A percentile compares a stretch with the other conserved stretches of the same genome.
These are phyloP conservation scores for Beauveria australis DNA, from an alignment of 2,329 filamentous ascomycete species.

Conservation along the genomic window DNA sequence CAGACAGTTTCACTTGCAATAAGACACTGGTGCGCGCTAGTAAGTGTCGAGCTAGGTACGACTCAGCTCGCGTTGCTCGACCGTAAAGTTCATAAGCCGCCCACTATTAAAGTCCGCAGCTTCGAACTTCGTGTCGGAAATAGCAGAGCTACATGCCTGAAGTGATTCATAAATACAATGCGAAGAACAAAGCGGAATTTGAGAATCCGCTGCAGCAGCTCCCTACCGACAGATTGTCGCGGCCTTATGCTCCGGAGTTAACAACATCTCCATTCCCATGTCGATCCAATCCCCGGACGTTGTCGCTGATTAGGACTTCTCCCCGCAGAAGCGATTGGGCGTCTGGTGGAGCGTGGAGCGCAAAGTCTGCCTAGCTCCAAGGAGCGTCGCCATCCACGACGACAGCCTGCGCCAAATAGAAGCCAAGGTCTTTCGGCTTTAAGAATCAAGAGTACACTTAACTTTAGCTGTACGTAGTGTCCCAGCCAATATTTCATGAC, in stretches of 20 bases:
- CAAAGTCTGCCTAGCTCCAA: not conserved
- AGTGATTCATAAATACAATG: not conserved
- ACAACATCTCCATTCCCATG: not conserved
- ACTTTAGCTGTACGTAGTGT: not conserved
- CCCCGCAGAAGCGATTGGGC: too few species aligned
- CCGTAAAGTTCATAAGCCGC: not conserved
- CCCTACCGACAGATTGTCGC: too few species aligned
- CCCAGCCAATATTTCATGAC: not conserved
- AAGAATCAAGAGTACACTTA: not conserved
- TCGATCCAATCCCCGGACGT: too few species aligned
- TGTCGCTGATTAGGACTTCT: too few species aligned
- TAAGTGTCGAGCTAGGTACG: too few species aligned
- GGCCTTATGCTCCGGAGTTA: not conserved
- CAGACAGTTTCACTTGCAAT: too few species aligned
- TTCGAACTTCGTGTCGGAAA: not conserved
- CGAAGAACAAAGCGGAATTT: not conserved
- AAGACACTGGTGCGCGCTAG: too few species aligned
- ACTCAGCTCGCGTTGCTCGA: not conserved
- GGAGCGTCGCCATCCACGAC: not conserved
- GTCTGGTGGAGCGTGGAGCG: not conserved
- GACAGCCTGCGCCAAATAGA: not conserved
- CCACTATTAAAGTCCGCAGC: not conserved
- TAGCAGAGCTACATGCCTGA: not conserved
- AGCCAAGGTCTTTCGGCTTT: not conserved
- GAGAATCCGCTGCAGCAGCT: not conserved